Conservation (phyloP, 208 protist species). For the Leishmania lainsoni region DNA sequence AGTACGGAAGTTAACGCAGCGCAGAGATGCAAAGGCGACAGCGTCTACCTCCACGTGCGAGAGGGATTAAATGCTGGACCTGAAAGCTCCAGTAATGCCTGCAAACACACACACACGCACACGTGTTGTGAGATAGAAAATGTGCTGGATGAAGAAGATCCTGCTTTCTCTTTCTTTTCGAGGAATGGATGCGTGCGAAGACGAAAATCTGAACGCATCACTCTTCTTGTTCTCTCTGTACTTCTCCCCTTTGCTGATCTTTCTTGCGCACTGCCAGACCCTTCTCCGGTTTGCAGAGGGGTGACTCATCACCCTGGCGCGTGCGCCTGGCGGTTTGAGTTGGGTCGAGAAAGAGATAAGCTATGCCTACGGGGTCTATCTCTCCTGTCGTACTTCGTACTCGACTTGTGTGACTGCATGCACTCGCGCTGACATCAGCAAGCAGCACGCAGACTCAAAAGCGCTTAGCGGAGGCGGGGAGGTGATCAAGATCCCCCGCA, state of each 20-base stretch:
- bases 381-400: neutral
- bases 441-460: neutral
- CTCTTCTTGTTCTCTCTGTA: neutral
- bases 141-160: neutral
- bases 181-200: neutral
- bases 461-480: neutral
- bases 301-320: neutral
- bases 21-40: neutral
- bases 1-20: neutral
- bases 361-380: neutral
- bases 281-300: neutral
- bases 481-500: too few species aligned
- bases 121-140: neutral
- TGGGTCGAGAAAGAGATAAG: neutral
- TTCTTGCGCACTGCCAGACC: neutral
- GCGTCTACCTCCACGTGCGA: neutral
- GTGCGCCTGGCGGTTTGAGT: neutral
- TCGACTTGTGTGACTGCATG: neutral
- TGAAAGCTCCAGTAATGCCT: neutral
- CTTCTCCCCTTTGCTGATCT: neutral
- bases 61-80: neutral
- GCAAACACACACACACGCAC: neutral
- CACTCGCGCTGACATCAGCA: neutral
- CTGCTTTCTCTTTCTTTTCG: neutral
- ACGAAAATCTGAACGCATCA: neutral